These are phyloP conservation scores for Zanthoxylum bungeanum DNA, from an alignment of 345 rosid genomes.

Conservation along the genomic window DNA sequence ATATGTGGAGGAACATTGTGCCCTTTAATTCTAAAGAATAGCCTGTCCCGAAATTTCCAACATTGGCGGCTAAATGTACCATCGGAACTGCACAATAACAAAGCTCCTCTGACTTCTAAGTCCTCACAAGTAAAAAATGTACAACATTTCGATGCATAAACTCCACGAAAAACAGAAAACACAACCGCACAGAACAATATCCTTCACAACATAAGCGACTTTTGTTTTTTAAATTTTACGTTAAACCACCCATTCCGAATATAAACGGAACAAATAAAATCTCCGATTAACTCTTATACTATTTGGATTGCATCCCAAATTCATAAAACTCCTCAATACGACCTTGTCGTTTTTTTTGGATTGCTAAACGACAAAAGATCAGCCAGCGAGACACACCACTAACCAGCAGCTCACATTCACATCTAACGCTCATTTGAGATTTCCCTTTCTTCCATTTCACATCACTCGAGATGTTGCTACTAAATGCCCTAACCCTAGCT, in stretches of 20 bases:
- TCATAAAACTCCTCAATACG: neutral
- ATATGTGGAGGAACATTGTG: neutral
- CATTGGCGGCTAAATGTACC: neutral
- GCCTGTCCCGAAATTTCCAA: neutral
- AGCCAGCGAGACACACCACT: no score
- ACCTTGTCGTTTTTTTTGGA: neutral
- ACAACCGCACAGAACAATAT: neutral
- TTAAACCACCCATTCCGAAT: no score
- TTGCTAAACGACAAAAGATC: neutral
- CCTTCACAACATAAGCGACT: no score
- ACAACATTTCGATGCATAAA: neutral
- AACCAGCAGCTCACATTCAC: no score
- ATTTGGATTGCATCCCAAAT: no score
- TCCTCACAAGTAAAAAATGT: neutral
- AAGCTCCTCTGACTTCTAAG: neutral
- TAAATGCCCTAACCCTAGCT: constrained; percentile 27
- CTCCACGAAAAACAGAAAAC: neutral
- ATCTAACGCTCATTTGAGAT: no score
- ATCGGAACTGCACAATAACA: neutral
- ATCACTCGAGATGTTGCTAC: constrained; percentile 29
- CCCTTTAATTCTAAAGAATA: no score
- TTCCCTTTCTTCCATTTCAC: neutral
- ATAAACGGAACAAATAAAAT: no score
- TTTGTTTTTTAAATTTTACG: no score
- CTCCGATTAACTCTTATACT: no score